phyloP scores from a whole-genome alignment of 2,329 filamentous ascomycete genomes.

The Gnomoniopsis smithogilvyi region DNA sequence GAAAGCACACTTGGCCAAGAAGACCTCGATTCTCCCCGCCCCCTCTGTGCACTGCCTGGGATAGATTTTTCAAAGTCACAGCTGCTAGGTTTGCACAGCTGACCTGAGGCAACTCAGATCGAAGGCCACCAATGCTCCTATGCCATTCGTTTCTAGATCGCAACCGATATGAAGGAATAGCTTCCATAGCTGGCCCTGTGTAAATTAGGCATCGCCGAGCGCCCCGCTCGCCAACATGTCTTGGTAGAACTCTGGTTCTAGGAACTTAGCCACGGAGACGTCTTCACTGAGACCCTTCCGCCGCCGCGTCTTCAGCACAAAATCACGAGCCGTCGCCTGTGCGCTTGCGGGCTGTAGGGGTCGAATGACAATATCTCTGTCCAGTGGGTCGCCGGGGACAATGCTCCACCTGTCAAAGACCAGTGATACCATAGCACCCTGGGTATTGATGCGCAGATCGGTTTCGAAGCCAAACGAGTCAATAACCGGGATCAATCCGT shows the following conservation, averaged over 20 bases:
- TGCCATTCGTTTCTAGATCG: background rate
- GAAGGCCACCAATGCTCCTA: background rate
- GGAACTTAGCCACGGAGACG: slow-evolving; percentile 90
- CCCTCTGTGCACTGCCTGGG: too few relatives aligned
- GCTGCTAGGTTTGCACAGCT: too few relatives aligned
- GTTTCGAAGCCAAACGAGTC: slow-evolving; percentile 98
- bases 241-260: slow-evolving; percentile 91
- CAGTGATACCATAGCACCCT: slow-evolving; percentile 85
- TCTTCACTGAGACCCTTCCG: slow-evolving; percentile 95
- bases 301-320: slow-evolving; percentile 91
- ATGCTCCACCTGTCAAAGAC: slow-evolving; percentile 97
- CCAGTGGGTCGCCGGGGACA: slow-evolving; percentile 91
- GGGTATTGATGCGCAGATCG: slow-evolving; percentile 91
- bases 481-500: slow-evolving; percentile 89
- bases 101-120: background rate
- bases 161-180: background rate
- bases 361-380: slow-evolving; percentile 76
- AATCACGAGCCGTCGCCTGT: slow-evolving; percentile 89
- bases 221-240: slow-evolving; percentile 86
- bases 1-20: too few relatives aligned
- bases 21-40: too few relatives aligned
- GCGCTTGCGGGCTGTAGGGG: slow-evolving; percentile 85
- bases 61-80: too few relatives aligned
- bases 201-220: slow-evolving; percentile 52
- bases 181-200: background rate